Conservation (phyloP, 2,329 filamentous ascomycete species). For the Calonectria leucothoes region DNA sequence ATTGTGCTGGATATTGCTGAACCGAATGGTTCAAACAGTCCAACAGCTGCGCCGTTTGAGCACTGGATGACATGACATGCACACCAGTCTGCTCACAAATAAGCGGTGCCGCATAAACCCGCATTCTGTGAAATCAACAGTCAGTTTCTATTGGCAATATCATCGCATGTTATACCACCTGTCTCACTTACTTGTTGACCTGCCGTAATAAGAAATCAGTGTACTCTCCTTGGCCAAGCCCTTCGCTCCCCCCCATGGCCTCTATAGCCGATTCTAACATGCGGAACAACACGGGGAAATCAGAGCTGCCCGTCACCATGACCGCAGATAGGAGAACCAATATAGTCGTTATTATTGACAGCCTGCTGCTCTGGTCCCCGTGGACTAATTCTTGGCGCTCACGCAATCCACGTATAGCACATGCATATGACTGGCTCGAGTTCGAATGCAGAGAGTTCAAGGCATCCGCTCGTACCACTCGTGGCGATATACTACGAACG, state of each 20-base stretch:
- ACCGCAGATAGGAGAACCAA: slow-evolving; percentile 37
- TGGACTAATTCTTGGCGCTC: slow-evolving; percentile 30
- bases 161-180: fast-evolving
- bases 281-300: slow-evolving; percentile 40
- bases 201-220: slow-evolving; percentile 38
- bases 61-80: slow-evolving; percentile 36
- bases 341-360: slow-evolving; percentile 37
- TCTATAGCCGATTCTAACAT: slow-evolving; percentile 43
- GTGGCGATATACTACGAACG: slow-evolving; percentile 15
- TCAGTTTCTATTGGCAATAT: not conserved
- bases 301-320: slow-evolving; percentile 40
- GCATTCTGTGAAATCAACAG: slow-evolving; percentile 61
- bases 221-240: slow-evolving; percentile 29
- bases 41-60: slow-evolving; percentile 32
- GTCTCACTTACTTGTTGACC: slow-evolving; percentile 38
- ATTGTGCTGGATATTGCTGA: slow-evolving; percentile 81
- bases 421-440: slow-evolving; percentile 30
- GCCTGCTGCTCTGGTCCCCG: slow-evolving; percentile 19
- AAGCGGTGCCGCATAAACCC: slow-evolving; percentile 39
- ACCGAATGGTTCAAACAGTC: slow-evolving; percentile 37
- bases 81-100: slow-evolving; percentile 38
- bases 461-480: not conserved
- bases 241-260: slow-evolving; percentile 38
- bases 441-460: slow-evolving; percentile 5
- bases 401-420: slow-evolving; percentile 29